These are phyloP conservation scores for Trichoderma gamsii DNA, from an alignment of 495 filamentous ascomycete genomes.

Conservation along the genomic window DNA sequence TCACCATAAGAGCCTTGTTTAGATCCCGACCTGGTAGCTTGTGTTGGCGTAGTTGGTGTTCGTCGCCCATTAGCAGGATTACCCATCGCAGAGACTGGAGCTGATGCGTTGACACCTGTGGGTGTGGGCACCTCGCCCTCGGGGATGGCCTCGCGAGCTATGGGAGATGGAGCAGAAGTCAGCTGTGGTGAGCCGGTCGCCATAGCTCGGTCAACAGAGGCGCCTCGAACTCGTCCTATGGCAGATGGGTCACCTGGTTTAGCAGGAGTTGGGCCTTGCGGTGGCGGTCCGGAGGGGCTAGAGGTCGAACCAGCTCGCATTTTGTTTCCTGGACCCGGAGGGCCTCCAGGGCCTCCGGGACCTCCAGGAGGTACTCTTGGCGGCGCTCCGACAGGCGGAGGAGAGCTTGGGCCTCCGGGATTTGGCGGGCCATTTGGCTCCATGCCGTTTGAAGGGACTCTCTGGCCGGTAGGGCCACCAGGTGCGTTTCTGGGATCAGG, in stretches of 20 bases:
- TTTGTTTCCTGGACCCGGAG: conserved; percentile 45
- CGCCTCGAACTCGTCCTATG: conserved; percentile 30
- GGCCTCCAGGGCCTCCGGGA: conserved; percentile 21
- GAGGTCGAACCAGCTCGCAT: conserved; percentile 66
- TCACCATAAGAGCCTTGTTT: neutral
- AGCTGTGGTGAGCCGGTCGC: conserved; percentile 24
- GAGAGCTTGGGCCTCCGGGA: neutral
- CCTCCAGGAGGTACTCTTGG: conserved; percentile 14
- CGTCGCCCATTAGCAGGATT: conserved; percentile 47
- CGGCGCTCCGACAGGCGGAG: conserved; percentile 21
- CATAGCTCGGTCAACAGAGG: conserved; percentile 37
- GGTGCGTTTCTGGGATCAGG: conserved; percentile 52
- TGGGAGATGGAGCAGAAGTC: conserved; percentile 45
- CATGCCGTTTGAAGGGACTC: conserved; percentile 23
- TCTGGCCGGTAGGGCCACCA: neutral
- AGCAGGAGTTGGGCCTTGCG: conserved; percentile 71
- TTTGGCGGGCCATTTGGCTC: conserved; percentile 25
- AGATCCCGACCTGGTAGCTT: neutral
- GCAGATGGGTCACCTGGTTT: conserved; percentile 45
- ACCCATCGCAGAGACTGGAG: neutral
- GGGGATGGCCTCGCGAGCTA: conserved; percentile 43
- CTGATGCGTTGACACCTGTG: neutral
- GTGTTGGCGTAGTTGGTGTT: conserved; percentile 47
- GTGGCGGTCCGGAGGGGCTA: conserved; percentile 75
- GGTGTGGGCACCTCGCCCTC: conserved; percentile 38